A percentile compares a stretch with the other conserved stretches of the same genome.
phyloP scores from a whole-genome alignment of 345 rosid species.

The Gossypium rotundifolium region DNA sequence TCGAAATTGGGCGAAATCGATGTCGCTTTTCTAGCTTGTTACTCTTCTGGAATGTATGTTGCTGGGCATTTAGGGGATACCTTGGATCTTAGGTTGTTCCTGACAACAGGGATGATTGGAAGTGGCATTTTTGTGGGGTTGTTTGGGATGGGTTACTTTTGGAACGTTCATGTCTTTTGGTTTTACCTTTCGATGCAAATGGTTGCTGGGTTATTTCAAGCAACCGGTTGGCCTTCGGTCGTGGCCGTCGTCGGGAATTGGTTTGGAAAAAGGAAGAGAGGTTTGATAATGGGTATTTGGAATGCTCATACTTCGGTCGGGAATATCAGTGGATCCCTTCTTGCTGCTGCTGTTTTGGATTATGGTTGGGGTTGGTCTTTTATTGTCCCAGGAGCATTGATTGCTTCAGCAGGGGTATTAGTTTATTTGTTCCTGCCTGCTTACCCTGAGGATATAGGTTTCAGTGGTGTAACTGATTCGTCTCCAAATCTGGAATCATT shows the following conservation, averaged over 20 bases:
- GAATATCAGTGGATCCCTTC: conserved; percentile 80
- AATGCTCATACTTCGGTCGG: conserved; percentile 95
- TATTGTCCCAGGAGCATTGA: conserved; percentile 69
- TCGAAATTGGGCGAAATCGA: conserved; percentile 88
- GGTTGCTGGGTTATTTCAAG: conserved; percentile 87
- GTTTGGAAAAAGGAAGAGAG: conserved; percentile 88
- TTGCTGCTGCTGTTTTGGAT: conserved; percentile 84
- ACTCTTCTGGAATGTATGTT: conserved; percentile 75
- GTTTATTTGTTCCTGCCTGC: conserved; percentile 82
- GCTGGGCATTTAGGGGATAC: conserved; percentile 92
- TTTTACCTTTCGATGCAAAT: conserved; percentile 73
- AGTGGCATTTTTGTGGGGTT: conserved; percentile 84
- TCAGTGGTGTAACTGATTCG: conserved; percentile 35
- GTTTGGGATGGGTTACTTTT: conserved; percentile 89
- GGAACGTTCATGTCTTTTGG: conserved; percentile 65
- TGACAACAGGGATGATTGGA: conserved; percentile 82
- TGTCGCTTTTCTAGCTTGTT: conserved; percentile 83
- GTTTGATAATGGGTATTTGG: conserved; percentile 97
- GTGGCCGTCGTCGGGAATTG: conserved; percentile 96
- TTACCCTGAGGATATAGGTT: conserved; percentile 90
- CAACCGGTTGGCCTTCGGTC: conserved; percentile 96
- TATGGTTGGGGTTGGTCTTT: conserved; percentile 98
- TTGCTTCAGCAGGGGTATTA: conserved; percentile 57
- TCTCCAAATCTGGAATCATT: not conserved
- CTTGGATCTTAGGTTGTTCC: conserved; percentile 78